These are phyloP conservation scores for Cynanchum wilfordii DNA, from an alignment of 257 asterid genomes.

Conservation along the genomic window DNA sequence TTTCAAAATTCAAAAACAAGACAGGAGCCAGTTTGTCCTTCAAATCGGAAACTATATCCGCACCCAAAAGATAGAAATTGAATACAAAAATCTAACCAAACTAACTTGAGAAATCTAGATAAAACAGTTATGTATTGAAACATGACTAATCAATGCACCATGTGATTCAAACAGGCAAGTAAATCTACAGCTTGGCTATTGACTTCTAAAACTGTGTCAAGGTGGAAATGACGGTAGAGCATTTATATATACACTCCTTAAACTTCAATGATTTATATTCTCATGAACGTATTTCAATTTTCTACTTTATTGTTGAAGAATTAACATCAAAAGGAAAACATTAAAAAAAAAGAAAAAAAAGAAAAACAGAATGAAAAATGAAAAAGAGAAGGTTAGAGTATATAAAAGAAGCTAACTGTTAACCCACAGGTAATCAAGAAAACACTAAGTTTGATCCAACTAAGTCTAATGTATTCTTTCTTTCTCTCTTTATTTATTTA, in stretches of 20 bases:
- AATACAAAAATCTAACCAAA: neutral
- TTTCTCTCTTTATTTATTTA: no score
- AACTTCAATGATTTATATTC: neutral
- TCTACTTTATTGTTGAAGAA: neutral
- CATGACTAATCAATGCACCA: neutral
- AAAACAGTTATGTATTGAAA: neutral
- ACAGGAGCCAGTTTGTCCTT: neutral
- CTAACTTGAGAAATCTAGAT: neutral
- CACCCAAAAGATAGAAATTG: neutral
- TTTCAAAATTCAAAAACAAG: neutral
- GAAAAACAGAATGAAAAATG: neutral
- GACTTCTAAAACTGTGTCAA: neutral
- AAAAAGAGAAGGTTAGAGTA: neutral
- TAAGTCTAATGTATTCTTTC: neutral
- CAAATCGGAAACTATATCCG: neutral
- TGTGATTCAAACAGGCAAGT: neutral
- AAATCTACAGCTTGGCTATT: neutral
- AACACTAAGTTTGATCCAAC: neutral
- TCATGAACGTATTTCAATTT: neutral
- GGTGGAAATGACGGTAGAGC: no score
- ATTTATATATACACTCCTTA: neutral
- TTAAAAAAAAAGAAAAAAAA: neutral
- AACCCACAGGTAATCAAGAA: neutral
- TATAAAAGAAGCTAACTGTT: neutral
- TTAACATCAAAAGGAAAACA: neutral